A percentile compares a stretch with the other conserved stretches of the same genome.
phyloP scores from a whole-genome alignment of 495 filamentous ascomycete genomes.

The Xylaria castorea region DNA sequence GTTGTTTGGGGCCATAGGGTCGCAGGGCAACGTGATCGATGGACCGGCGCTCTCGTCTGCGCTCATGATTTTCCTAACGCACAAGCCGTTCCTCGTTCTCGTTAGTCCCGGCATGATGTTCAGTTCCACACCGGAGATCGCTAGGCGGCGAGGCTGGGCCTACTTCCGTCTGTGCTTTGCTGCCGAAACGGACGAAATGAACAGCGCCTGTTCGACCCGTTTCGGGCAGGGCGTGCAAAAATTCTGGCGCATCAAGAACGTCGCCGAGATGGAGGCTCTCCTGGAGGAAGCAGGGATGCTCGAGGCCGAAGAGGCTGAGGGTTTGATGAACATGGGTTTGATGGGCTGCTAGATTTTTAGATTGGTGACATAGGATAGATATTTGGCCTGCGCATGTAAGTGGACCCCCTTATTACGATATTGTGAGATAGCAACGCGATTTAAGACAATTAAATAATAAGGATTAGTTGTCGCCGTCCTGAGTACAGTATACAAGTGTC shows the following conservation, averaged over 20 bases:
- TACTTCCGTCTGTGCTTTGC: conserved; percentile 87
- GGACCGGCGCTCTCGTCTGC: conserved; percentile 59
- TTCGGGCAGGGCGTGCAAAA: conserved; percentile 70
- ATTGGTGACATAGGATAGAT: background rate
- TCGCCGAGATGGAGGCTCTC: conserved; percentile 65
- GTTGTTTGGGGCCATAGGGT: conserved; percentile 57
- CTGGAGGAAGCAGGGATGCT: conserved; percentile 35
- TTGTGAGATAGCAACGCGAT: background rate
- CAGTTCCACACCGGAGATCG: conserved; percentile 63
- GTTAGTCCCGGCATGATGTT: conserved; percentile 75
- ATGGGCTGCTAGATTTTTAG: conserved; percentile 42
- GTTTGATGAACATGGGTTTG: conserved; percentile 36
- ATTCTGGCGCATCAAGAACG: conserved; percentile 77
- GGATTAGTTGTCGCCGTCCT: background rate
- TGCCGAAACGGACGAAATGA: conserved; percentile 73
- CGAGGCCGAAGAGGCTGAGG: conserved; percentile 25
- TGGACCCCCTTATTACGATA: background rate
- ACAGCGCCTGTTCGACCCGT: conserved; percentile 62
- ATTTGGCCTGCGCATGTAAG: background rate
- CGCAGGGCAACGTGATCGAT: conserved; percentile 38
- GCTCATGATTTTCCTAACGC: conserved; percentile 76
- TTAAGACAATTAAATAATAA: background rate
- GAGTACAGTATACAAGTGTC: background rate
- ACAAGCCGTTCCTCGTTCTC: conserved; percentile 69
- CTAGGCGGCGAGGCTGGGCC: conserved; percentile 61